Evolutionary conservation across 441 rosid genomes (phyloP), one percentile per base, ranked within the genome.

Genomic region (Flueggea neowawraea): DNA sequence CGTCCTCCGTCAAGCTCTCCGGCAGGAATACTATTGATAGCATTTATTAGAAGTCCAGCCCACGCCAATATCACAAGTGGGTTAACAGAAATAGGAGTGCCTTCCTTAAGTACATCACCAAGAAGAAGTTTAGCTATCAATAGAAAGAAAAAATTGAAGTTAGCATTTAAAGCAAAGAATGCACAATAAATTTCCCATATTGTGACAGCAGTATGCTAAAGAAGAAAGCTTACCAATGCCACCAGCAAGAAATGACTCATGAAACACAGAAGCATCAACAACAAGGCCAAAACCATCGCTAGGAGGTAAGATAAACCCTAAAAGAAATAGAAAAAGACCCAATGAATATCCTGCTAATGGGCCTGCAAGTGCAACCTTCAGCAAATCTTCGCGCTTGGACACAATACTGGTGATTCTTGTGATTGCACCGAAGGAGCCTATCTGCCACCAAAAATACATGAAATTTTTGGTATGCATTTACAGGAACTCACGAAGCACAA

Each of bases 391-490:
- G 51, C 97, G 95, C 60, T 77, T 94, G 68, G 87, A 58, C 14
- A 90, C 96, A 36, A 90, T 94, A 66, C 75, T 94, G 70, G 67
- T 74, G 33, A 87, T 87, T 77, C 98, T 87, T 36, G 98, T 94
- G 65, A 90, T 87, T 58, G 95, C 94, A 71, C 98, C 98, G 75
- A 90, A 94, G 65, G 95, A 94, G 78, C 97, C 96, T 88, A 89
- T 89, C 97, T 94, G 96, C 93, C 90, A 82, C 58, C 86, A 76
- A 87, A 70, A 61, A 68, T 60, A 68, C 77, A 75, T 72, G 67
- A 79, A 80, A 64, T 43, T 65, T 69, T 52, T 49, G 61, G 36
- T 13, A 44, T 8, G 54, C 22, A 16, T 52, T 33, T 13, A 50
- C 9, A 36, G 41, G 7, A 36, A 36, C 7, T 8, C 6, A 5